phyloP scores from a whole-genome alignment of 805 yeast species.

The Monosporozyma yasuniensis region DNA sequence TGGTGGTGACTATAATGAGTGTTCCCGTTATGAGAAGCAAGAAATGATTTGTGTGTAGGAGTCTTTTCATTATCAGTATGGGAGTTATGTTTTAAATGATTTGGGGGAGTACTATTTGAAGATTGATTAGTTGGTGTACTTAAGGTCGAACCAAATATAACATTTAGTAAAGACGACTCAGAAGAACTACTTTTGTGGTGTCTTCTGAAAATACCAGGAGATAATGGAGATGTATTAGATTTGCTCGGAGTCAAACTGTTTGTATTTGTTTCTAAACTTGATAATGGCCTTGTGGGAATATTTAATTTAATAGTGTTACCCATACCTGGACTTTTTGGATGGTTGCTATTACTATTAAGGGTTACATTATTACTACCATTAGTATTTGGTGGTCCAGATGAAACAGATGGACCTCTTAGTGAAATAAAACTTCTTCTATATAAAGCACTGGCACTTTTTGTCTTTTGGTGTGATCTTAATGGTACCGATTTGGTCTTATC shows the following conservation, averaged over 20 bases:
- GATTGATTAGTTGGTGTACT: conserved; percentile 6
- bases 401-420: conserved; percentile 19
- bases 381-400: conserved; percentile 7
- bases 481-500: neutral
- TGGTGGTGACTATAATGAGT: neutral
- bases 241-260: neutral
- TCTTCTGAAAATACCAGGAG: conserved; percentile 46
- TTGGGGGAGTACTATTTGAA: neutral
- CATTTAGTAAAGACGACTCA: conserved; percentile 39
- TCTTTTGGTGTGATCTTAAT: conserved; percentile 3
- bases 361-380: neutral
- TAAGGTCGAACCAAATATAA: conserved; percentile 28
- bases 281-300: conserved; percentile 22
- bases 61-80: neutral
- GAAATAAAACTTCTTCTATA: conserved; percentile 31
- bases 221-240: conserved; percentile 19
- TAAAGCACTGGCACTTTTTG: conserved; percentile 23
- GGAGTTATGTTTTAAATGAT: neutral
- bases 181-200: conserved; percentile 58
- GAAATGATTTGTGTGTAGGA: neutral
- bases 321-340: conserved; percentile 1
- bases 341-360: neutral
- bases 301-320: conserved; percentile 19
- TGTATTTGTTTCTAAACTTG: conserved; percentile 7
- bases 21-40: neutral